Evolutionary conservation across 257 asterid species (phyloP).

Genomic region (Linderniella brevidens): DNA sequence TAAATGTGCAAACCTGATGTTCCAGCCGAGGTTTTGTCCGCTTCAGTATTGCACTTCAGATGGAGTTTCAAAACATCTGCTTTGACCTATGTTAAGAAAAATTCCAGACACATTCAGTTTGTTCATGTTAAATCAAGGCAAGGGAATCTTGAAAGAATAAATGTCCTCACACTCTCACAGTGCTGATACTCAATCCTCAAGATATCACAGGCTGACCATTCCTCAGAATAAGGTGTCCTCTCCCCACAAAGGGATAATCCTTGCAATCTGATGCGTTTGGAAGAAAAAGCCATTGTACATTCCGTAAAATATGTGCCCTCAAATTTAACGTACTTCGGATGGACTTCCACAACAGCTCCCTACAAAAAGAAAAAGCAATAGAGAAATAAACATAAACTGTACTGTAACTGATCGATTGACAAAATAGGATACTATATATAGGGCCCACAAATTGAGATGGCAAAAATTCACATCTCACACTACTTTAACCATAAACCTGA

Average conservation of each 20-base stretch:
- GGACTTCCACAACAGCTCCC: conserved; percentile 42
- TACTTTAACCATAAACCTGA: not conserved
- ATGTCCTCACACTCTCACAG: conserved; percentile 39
- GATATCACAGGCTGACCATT: conserved; percentile 38
- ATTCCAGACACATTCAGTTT: conserved; percentile 1
- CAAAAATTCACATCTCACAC: conserved; percentile 6
- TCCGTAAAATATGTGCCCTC: conserved; percentile 21
- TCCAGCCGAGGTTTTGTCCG: conserved; percentile 18
- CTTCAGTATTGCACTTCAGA: conserved; percentile 10
- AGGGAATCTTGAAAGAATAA: conserved; percentile 2
- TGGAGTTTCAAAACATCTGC: conserved; percentile 30
- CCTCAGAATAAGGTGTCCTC: conserved; percentile 14
- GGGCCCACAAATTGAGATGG: not conserved
- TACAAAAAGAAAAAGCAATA: conserved; percentile 15
- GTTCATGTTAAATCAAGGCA: conserved; percentile 6
- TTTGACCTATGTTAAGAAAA: conserved; percentile 24
- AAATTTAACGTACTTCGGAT: conserved; percentile 34
- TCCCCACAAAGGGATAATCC: conserved; percentile 21
- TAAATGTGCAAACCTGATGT: conserved; percentile 23
- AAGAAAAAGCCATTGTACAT: conserved; percentile 42
- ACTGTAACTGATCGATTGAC: not conserved
- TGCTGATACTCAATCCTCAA: conserved; percentile 26
- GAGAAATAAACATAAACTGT: conserved; percentile 9
- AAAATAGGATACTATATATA: conserved; percentile 2
- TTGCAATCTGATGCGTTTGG: conserved; percentile 30